A percentile compares a stretch with the other conserved stretches of the same genome.
phyloP scores from a whole-genome alignment of 768 basidiomycete genomes.

The Auricularia sp. region DNA sequence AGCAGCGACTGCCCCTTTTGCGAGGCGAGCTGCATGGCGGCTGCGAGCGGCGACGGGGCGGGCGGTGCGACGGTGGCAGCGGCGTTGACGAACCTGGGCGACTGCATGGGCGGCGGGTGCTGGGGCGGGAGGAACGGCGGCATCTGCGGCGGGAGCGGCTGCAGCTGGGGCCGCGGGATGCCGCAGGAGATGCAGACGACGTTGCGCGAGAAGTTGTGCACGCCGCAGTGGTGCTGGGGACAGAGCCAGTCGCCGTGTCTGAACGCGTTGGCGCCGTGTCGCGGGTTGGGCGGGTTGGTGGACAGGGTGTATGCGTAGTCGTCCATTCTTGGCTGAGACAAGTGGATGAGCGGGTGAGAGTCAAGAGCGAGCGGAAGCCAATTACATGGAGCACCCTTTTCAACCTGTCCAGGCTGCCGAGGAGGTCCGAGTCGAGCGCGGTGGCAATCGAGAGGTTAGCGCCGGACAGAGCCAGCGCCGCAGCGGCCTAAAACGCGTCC shows the following conservation, averaged over 20 bases:
- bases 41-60: slow-evolving; percentile 16
- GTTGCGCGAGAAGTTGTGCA: slow-evolving; percentile 82
- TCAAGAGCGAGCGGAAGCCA: not conserved
- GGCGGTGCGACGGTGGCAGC: slow-evolving; percentile 8
- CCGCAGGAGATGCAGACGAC: slow-evolving; percentile 69
- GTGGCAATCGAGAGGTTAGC: slow-evolving; percentile 36
- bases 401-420: not conserved
- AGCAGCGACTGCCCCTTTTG: slow-evolving; percentile 35
- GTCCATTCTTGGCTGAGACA: not conserved
- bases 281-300: slow-evolving; percentile 52
- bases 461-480: slow-evolving; percentile 41
- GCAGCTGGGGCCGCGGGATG: slow-evolving; percentile 26
- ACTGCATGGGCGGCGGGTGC: slow-evolving; percentile 26
- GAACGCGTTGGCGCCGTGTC: slow-evolving; percentile 44
- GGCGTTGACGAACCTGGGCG: slow-evolving; percentile 4
- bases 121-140: not conserved
- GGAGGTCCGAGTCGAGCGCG: slow-evolving; percentile 53
- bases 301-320: slow-evolving; percentile 31
- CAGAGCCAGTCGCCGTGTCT: slow-evolving; percentile 74
- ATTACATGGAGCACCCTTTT: not conserved
- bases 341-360: not conserved
- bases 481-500: slow-evolving; percentile 34
- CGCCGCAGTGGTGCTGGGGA: slow-evolving; percentile 54
- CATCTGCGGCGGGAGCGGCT: not conserved
- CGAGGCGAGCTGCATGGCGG: slow-evolving; percentile 17